Conservation (phyloP, 2,329 filamentous ascomycete species). For the Talaromyces amestolkiae region DNA sequence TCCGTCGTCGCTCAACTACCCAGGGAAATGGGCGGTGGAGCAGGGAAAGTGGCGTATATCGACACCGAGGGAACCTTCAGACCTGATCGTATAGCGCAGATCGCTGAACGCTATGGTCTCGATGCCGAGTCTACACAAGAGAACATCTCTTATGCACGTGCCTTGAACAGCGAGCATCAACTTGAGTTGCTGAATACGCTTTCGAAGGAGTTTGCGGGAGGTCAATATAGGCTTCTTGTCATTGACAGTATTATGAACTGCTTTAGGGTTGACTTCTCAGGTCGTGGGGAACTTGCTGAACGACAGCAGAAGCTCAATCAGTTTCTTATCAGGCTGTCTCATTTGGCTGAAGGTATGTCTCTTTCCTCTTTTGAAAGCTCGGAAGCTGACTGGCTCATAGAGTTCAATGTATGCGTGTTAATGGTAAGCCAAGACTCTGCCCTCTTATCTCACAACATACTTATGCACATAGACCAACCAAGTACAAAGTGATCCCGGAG, state of each 20-base stretch:
- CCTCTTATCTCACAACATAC: not conserved
- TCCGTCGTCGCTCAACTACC: slow-evolving; percentile 60
- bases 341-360: slow-evolving; percentile 61
- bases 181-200: slow-evolving; percentile 63
- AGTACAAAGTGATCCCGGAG: slow-evolving; percentile 68
- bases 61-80: slow-evolving; percentile 66
- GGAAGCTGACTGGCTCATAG: slow-evolving; percentile 34
- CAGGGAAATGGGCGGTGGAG: slow-evolving; percentile 62
- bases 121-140: slow-evolving; percentile 61
- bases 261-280: slow-evolving; percentile 65
- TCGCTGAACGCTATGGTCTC: slow-evolving; percentile 63
- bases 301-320: slow-evolving; percentile 67
- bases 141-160: slow-evolving; percentile 65
- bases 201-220: slow-evolving; percentile 59
- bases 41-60: slow-evolving; percentile 68
- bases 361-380: not conserved
- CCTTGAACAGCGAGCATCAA: slow-evolving; percentile 65
- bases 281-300: slow-evolving; percentile 65
- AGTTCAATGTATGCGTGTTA: slow-evolving; percentile 66
- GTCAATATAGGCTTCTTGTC: slow-evolving; percentile 64
- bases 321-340: slow-evolving; percentile 61
- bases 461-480: slow-evolving; percentile 58
- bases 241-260: slow-evolving; percentile 70
- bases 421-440: slow-evolving; percentile 46
- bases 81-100: slow-evolving; percentile 65